These are phyloP conservation scores for Lepidium sativum DNA, from an alignment of 345 rosid species.

Conservation along the genomic window DNA sequence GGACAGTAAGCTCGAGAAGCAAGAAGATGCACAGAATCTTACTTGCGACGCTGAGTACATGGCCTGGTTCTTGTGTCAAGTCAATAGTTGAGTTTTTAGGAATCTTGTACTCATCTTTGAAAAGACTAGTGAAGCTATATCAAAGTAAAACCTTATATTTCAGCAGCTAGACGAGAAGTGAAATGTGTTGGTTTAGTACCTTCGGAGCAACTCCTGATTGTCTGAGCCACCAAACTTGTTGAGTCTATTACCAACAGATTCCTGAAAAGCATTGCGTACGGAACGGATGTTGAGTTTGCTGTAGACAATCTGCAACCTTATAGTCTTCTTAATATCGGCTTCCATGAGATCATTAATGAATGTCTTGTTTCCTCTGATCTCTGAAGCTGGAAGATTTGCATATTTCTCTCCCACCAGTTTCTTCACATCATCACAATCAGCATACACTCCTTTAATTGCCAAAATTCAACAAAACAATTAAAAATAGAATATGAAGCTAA, in stretches of 20 bases:
- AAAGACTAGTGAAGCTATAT: constrained; percentile 69
- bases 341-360: constrained; percentile 53
- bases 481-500: neutral
- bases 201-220: constrained; percentile 64
- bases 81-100: constrained; percentile 72
- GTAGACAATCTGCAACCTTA: constrained; percentile 76
- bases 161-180: neutral
- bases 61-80: constrained; percentile 56
- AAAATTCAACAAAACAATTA: neutral
- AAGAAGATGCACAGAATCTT: constrained; percentile 6
- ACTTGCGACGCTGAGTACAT: constrained; percentile 62
- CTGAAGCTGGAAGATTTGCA: constrained; percentile 44
- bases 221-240: constrained; percentile 55
- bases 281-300: constrained; percentile 61
- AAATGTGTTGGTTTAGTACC: constrained; percentile 27
- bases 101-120: constrained; percentile 85
- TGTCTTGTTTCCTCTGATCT: constrained; percentile 46
- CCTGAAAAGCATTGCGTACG: constrained; percentile 74
- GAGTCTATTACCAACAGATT: constrained; percentile 76
- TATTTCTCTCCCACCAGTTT: constrained; percentile 50
- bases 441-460: constrained; percentile 53
- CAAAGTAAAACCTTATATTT: neutral
- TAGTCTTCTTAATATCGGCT: constrained; percentile 56
- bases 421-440: constrained; percentile 51
- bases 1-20: neutral